A percentile compares a stretch with the other conserved stretches of the same genome.
Evolutionary conservation across 1,139 yeast genomes (phyloP).

Genomic region (Pneumocystis jirovecii): DNA sequence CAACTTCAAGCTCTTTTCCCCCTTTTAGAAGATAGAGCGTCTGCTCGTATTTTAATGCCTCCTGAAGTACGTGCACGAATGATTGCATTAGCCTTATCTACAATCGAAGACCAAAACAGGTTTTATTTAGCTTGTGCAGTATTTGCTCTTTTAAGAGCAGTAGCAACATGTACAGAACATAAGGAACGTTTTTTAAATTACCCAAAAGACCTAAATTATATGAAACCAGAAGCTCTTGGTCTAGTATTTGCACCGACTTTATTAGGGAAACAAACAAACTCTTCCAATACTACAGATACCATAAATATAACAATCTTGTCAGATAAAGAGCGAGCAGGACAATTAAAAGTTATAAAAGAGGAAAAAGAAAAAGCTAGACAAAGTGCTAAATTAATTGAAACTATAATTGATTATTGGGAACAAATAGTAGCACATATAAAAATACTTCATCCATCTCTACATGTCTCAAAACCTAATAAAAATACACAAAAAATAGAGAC

Average conservation of each 20-base stretch:
- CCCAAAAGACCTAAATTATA: conserved; percentile 5
- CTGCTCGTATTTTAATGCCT: background rate
- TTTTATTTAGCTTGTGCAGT: conserved; percentile 2
- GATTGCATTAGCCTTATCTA: conserved; percentile 2
- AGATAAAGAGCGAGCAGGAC: conserved; percentile 3
- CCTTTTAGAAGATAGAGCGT: conserved; percentile 1
- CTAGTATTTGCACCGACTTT: conserved; percentile 10
- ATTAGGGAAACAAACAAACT: conserved; percentile 4
- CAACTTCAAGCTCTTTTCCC: conserved; percentile 1
- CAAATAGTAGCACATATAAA: background rate
- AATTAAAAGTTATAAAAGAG: conserved; percentile 7
- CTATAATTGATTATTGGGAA: conserved; percentile 6
- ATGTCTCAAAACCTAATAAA: background rate
- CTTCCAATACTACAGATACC: background rate
- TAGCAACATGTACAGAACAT: background rate
- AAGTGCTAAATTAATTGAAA: conserved; percentile 6
- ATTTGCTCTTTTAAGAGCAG: conserved; percentile 5
- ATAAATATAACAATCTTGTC: conserved; percentile 2
- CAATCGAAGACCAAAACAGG: conserved; percentile 2
- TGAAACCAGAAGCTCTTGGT: conserved; percentile 8
- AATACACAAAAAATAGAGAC: background rate
- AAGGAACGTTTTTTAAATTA: conserved; percentile 1
- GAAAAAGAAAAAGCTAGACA: conserved; percentile 7
- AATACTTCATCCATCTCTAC: background rate
- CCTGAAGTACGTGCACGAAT: conserved; percentile 4